Evolutionary conservation across 1,284 basidiomycete species (phyloP).

Genomic region (Marasmius tenuissimus): DNA sequence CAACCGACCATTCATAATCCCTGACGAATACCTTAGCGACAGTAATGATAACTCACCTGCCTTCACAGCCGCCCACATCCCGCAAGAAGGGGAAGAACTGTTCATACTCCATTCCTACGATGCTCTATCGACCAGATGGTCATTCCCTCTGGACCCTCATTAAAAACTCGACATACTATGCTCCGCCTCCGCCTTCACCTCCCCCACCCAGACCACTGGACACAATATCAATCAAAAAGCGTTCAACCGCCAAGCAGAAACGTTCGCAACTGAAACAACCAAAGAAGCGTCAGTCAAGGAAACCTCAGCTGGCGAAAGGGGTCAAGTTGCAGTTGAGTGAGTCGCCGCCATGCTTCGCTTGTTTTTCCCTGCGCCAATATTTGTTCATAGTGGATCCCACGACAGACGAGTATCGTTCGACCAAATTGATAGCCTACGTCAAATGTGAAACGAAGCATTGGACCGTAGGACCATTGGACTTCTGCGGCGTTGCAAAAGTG

Average conservation of each 20-base stretch:
- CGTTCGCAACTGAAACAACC: too few species aligned
- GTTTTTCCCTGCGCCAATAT: neutral
- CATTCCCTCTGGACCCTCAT: neutral
- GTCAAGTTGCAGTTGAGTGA: too few species aligned
- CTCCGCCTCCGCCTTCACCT: neutral
- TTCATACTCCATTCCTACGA: neutral
- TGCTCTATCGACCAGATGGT: neutral
- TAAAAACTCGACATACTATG: neutral
- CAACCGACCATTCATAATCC: too few species aligned
- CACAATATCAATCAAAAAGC: neutral
- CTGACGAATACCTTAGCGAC: neutral
- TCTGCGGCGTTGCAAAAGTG: neutral
- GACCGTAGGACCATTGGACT: neutral
- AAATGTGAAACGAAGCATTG: neutral
- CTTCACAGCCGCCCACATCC: neutral
- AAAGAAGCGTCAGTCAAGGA: too few species aligned
- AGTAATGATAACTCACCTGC: neutral
- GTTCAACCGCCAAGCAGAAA: too few species aligned
- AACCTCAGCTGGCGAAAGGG: too few species aligned
- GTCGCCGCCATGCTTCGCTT: too few species aligned
- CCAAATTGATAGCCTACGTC: neutral
- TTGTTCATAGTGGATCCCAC: neutral
- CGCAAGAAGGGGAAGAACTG: neutral
- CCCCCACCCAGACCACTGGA: neutral
- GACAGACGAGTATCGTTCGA: neutral